Conservation (phyloP, 148 eudicot species). For the Oxyria digyna region DNA sequence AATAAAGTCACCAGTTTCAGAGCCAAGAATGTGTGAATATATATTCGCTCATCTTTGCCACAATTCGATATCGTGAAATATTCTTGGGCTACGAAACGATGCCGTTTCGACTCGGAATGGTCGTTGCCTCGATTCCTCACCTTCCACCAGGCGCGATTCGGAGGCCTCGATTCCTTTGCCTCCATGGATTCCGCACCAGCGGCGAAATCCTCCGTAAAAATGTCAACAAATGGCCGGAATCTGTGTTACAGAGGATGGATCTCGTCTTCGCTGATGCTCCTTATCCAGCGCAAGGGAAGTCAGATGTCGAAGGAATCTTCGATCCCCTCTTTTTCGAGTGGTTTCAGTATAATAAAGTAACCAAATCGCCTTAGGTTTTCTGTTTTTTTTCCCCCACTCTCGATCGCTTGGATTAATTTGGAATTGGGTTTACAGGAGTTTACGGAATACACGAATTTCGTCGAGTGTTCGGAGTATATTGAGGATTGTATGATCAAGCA, state of each 20-base stretch:
- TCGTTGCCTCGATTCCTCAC: conserved; percentile 2
- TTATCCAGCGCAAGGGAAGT: conserved; percentile 56
- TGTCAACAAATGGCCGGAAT: conserved; percentile 54
- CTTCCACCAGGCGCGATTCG: conserved; percentile 1
- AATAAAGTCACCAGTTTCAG: background rate
- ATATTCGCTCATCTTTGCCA: background rate
- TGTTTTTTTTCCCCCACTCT: background rate
- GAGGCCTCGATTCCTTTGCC: conserved; percentile 62
- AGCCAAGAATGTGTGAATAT: background rate
- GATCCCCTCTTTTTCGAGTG: conserved; percentile 94
- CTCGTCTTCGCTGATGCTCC: conserved; percentile 58
- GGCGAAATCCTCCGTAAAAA: conserved; percentile 66
- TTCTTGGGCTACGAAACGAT: background rate
- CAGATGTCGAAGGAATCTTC: conserved; percentile 81
- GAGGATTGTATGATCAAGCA: conserved; percentile 55
- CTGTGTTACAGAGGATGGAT: conserved; percentile 46
- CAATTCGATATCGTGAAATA: background rate
- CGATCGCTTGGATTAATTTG: too few relatives aligned
- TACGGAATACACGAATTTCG: conserved; percentile 58
- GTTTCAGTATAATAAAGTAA: conserved; percentile 72
- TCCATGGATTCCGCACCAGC: conserved; percentile 85
- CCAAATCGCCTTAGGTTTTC: background rate
- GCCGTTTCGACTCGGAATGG: conserved; percentile 6
- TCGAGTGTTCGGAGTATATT: conserved; percentile 65
- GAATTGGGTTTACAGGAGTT: conserved; percentile 41